phyloP scores from a whole-genome alignment of 768 basidiomycete species.

The Hebeloma cylindrosporum region DNA sequence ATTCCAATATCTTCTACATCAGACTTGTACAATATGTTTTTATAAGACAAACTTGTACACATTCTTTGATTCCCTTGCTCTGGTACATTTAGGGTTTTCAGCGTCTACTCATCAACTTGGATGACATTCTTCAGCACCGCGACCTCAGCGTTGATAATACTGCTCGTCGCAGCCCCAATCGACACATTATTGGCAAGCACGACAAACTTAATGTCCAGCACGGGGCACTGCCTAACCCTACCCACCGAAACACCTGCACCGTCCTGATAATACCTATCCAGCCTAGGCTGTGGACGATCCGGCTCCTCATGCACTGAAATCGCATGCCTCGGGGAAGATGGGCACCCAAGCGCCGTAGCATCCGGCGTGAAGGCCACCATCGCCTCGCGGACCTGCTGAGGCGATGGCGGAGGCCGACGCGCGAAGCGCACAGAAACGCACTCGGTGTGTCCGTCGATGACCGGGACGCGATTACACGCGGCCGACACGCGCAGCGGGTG shows the following conservation, averaged over 20 bases:
- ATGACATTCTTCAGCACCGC: slow-evolving; percentile 76
- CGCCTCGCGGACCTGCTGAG: slow-evolving; percentile 85
- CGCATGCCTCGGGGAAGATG: slow-evolving; percentile 81
- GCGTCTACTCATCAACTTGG: too few relatives aligned
- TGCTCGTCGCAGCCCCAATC: slow-evolving; percentile 95
- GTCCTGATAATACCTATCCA: slow-evolving; percentile 87
- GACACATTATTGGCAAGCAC: slow-evolving; percentile 91
- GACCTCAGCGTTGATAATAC: slow-evolving; percentile 96
- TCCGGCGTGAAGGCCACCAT: slow-evolving; percentile 73
- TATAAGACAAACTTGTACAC: too few relatives aligned
- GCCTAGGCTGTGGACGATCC: slow-evolving; percentile 90
- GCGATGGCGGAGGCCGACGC: slow-evolving; percentile 74
- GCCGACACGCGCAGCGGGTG: slow-evolving; percentile 89
- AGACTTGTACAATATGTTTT: too few relatives aligned
- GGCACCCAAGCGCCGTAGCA: slow-evolving; percentile 73
- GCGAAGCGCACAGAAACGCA: slow-evolving; percentile 86
- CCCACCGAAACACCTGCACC: slow-evolving; percentile 93
- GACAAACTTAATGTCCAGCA: slow-evolving; percentile 95
- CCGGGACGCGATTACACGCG: slow-evolving; percentile 91
- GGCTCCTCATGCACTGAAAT: slow-evolving; percentile 91
- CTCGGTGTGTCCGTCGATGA: slow-evolving; percentile 93
- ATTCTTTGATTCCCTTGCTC: too few relatives aligned
- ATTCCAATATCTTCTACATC: too few relatives aligned
- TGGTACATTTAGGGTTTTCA: too few relatives aligned
- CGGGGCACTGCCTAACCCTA: slow-evolving; percentile 84